Evolutionary conservation across 768 basidiomycete species (phyloP).

Genomic region (Lentinula aciculospora): DNA sequence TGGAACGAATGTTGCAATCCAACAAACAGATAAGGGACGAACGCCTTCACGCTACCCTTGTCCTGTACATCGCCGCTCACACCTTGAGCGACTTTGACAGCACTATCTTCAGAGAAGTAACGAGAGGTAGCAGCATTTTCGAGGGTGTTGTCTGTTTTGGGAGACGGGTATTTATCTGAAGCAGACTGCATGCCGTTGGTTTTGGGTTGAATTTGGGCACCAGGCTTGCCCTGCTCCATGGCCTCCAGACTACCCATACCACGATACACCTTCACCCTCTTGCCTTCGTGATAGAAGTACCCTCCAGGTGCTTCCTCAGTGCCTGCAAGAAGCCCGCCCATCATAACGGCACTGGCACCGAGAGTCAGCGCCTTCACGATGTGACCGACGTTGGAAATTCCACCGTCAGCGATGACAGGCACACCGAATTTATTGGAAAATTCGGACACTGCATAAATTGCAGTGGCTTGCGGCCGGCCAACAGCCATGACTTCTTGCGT

Average conservation of each 20-base stretch:
- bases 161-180: slow-evolving; percentile 40
- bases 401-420: slow-evolving; percentile 95
- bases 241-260: slow-evolving; percentile 98
- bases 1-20: slow-evolving; percentile 93
- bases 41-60: slow-evolving; percentile 91
- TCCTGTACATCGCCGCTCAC: slow-evolving; percentile 97
- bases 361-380: slow-evolving; percentile 94
- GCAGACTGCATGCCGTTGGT: slow-evolving; percentile 19
- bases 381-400: slow-evolving; percentile 92
- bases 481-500: slow-evolving; percentile 99
- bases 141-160: slow-evolving; percentile 39
- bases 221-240: slow-evolving; percentile 73
- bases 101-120: slow-evolving; percentile 90
- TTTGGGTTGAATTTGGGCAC: slow-evolving; percentile 20
- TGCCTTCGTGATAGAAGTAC: slow-evolving; percentile 99
- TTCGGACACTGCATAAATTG: slow-evolving; percentile 95
- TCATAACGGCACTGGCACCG: slow-evolving; percentile 97
- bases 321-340: slow-evolving; percentile 94
- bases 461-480: slow-evolving; percentile 94
- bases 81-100: slow-evolving; percentile 94
- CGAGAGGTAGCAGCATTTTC: slow-evolving; percentile 96
- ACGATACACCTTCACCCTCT: slow-evolving; percentile 97
- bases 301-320: slow-evolving; percentile 97
- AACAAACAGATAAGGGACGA: slow-evolving; percentile 78
- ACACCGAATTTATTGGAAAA: slow-evolving; percentile 92